phyloP scores from a whole-genome alignment of 805 yeast genomes.

The Kodamaea hsintzibuensis region DNA sequence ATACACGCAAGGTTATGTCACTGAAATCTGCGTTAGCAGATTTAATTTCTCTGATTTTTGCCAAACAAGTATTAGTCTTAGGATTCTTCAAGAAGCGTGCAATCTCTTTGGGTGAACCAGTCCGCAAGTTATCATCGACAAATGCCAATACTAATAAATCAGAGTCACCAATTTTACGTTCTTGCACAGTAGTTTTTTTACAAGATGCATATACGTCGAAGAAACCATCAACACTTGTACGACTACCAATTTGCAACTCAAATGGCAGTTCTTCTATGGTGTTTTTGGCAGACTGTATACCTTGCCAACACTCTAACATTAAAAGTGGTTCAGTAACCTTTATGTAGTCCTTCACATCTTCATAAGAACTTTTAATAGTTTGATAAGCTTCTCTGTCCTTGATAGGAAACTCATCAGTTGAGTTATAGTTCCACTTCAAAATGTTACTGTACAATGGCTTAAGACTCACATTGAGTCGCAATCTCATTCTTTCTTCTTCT shows the following conservation, averaged over 20 bases:
- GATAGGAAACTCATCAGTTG: constrained; percentile 58
- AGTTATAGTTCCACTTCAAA: constrained; percentile 74
- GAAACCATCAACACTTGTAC: constrained; percentile 82
- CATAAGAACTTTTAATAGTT: constrained; percentile 57
- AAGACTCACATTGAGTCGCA: constrained; percentile 74
- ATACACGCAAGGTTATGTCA: constrained; percentile 75
- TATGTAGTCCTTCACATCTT: constrained; percentile 63
- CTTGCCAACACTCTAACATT: constrained; percentile 92
- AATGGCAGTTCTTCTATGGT: constrained; percentile 64
- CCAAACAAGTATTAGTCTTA: constrained; percentile 61
- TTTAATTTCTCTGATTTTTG: constrained; percentile 75
- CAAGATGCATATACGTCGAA: constrained; percentile 82
- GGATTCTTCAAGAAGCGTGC: constrained; percentile 30
- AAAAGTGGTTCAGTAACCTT: constrained; percentile 75
- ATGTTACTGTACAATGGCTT: constrained; percentile 71
- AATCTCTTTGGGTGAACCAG: constrained; percentile 21
- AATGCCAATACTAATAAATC: constrained; percentile 68
- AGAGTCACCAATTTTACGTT: constrained; percentile 63
- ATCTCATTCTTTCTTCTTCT: constrained; percentile 77
- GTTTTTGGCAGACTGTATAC: constrained; percentile 70
- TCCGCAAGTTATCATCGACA: constrained; percentile 16
- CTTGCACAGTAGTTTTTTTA: constrained; percentile 50
- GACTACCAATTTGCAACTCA: constrained; percentile 68
- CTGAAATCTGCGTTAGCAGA: constrained; percentile 60
- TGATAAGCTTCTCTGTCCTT: constrained; percentile 43